These are phyloP conservation scores for Spizellomyces sp. DNA, from an alignment of 192 early-diverging fungal species.

Conservation along the genomic window DNA sequence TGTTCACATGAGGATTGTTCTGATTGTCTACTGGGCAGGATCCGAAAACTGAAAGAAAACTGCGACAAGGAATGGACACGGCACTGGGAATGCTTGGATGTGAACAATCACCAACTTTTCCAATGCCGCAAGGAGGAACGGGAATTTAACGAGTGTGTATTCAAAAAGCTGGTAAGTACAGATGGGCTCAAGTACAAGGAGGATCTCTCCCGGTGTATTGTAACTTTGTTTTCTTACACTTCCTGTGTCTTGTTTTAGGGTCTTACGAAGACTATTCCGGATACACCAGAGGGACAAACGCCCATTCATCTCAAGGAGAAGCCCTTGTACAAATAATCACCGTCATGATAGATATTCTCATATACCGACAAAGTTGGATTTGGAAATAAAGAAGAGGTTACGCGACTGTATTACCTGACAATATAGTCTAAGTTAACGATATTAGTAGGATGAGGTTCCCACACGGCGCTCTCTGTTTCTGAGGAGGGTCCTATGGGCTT, in stretches of 20 bases:
- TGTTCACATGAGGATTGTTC: not conserved
- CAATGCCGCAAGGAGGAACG: constrained; percentile 78
- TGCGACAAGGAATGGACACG: constrained; percentile 83
- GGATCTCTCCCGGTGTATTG: not conserved
- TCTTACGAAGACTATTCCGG: constrained; percentile 55
- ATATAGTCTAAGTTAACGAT: too few species aligned
- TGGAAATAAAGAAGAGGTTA: too few species aligned
- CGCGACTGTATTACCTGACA: too few species aligned
- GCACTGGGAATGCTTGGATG: constrained; percentile 93
- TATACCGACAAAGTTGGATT: too few species aligned
- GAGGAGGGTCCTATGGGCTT: too few species aligned
- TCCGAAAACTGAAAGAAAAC: constrained; percentile 85
- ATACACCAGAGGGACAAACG: constrained; percentile 55
- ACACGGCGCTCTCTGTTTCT: too few species aligned
- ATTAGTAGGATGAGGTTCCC: too few species aligned
- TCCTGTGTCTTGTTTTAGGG: constrained; percentile 39
- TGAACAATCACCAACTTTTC: constrained; percentile 86
- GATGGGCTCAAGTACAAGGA: not conserved
- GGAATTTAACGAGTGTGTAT: constrained; percentile 86
- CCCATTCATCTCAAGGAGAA: constrained; percentile 60
- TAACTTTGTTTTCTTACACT: too few species aligned
- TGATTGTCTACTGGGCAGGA: constrained; percentile 47
- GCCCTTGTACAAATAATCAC: constrained; percentile 46
- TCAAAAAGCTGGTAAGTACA: constrained; percentile 74
- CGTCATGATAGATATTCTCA: too few species aligned